Evolutionary conservation across 2,329 filamentous ascomycete species (phyloP).

Genomic region (Amauroascus niger): DNA sequence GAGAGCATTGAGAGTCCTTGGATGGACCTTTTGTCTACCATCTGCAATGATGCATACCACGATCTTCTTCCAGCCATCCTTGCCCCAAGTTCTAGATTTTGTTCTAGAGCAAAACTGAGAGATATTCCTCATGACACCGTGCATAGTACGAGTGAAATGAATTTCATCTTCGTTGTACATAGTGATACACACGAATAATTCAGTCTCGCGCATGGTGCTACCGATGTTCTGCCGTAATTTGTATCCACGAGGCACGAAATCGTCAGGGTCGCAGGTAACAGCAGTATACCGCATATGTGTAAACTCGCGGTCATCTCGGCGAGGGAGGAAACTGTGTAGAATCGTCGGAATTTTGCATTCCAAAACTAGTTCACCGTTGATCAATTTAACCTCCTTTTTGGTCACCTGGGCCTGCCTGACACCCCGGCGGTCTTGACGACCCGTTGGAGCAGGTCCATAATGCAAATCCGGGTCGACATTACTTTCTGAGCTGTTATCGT

Average conservation of each 20-base stretch:
- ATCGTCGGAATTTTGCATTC: slow-evolving; percentile 99
- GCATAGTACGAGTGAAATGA: slow-evolving; percentile 94
- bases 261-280: slow-evolving; percentile 94
- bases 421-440: slow-evolving; percentile 77
- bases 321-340: slow-evolving; percentile 88
- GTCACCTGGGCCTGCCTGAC: slow-evolving; percentile 79
- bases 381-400: slow-evolving; percentile 87
- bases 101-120: slow-evolving; percentile 88
- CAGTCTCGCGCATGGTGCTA: slow-evolving; percentile 73
- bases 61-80: slow-evolving; percentile 97
- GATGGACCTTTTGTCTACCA: slow-evolving; percentile 86
- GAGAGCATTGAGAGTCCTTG: slow-evolving; percentile 81
- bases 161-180: slow-evolving; percentile 99
- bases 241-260: slow-evolving; percentile 81
- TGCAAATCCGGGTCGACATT: slow-evolving; percentile 56
- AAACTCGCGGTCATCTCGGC: slow-evolving; percentile 88
- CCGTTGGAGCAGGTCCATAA: slow-evolving; percentile 79
- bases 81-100: slow-evolving; percentile 92
- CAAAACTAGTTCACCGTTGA: slow-evolving; percentile 93
- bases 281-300: slow-evolving; percentile 98
- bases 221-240: slow-evolving; percentile 88
- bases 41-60: slow-evolving; percentile 96
- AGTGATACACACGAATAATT: slow-evolving; percentile 91
- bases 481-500: slow-evolving; percentile 35
- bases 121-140: slow-evolving; percentile 97